A percentile compares a stretch with the other conserved stretches of the same genome.
These are phyloP conservation scores for Pleurotus eryngii DNA, from an alignment of 768 basidiomycete species.

Conservation along the genomic window DNA sequence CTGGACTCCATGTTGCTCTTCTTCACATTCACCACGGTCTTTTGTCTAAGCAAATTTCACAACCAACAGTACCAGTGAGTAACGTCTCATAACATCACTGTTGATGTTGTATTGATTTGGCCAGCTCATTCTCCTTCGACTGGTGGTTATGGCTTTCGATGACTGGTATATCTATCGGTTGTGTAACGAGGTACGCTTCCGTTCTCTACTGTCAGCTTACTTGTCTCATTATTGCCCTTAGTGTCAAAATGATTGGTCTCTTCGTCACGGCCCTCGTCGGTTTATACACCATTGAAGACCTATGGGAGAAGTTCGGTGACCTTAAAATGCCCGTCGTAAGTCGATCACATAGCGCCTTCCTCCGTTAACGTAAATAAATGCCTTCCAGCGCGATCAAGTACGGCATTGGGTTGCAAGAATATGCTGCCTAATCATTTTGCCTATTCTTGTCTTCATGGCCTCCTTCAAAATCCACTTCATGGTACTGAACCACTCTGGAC, in stretches of 20 bases:
- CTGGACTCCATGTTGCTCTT: conserved; percentile 98
- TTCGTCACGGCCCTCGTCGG: conserved; percentile 96
- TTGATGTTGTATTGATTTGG: conserved; percentile 4
- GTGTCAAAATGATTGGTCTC: conserved; percentile 94
- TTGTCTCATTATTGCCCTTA: conserved; percentile 24
- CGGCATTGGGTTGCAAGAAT: conserved; percentile 90
- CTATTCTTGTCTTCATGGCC: conserved; percentile 88
- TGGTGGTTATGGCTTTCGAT: conserved; percentile 98
- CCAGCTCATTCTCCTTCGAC: conserved; percentile 87
- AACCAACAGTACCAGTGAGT: conserved; percentile 92
- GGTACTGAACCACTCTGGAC: conserved; percentile 89
- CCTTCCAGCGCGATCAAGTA: conserved; percentile 72
- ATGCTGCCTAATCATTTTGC: conserved; percentile 81
- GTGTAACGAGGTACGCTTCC: conserved; percentile 74
- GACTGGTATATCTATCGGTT: conserved; percentile 93
- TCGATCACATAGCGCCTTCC: conserved; percentile 8
- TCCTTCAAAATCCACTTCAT: conserved; percentile 97
- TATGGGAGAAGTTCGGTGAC: conserved; percentile 99
- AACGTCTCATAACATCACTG: neutral
- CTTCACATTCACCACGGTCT: conserved; percentile 97
- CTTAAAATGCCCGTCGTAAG: conserved; percentile 85
- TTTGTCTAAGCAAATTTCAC: conserved; percentile 93
- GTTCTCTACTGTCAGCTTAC: neutral
- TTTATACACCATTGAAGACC: conserved; percentile 93
- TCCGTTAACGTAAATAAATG: neutral